Base-by-base conservation (phyloP, 306 rosid genomes). In the Prunus davidiana region DNA sequence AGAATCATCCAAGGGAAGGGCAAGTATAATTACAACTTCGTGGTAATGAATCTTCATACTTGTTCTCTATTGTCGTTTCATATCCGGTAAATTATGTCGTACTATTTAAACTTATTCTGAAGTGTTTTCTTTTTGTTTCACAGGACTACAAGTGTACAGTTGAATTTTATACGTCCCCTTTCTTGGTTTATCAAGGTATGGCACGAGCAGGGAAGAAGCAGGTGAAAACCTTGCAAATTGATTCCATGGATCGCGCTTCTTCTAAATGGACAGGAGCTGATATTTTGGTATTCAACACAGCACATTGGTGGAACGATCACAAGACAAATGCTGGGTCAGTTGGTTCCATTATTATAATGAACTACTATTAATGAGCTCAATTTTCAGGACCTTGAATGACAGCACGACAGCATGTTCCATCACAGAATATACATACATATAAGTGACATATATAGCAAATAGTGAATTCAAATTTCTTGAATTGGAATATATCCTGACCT, bases 241-340 rank as follows among this genome's bases (percentile, higher is more conserved):
- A 95, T 83, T 82, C 88, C 19, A 82, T 92, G 27, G 96, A 95
- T 85, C 98, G 81, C 2, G 83, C 97, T 55, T 87, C 97, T 5
- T 89, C 98, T 2, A 86, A 96, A 84, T 95, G 98, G 98, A 87
- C 87, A 79, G 96, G 87, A 62, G 97, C 98, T 79, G 91, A 92
- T 86, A 73, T 92, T 83, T 81, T 95, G 90, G 81, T 95, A 76
- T 95, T 95, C 82, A 95, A 95, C 79, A 87, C 97, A 45, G 98
- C 96, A 51, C 97, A 95, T 88, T 92, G 98, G 98, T 92, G 98
- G 98, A 85, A 96, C 24, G 97, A 95, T 88, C 82, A 77, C 88
- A 95, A 95, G 80, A 95, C 97, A 56, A 83, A 95, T 82, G 84
- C 97, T 11, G 97, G 99, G 99, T 95, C 69, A 84, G 95, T 54